phyloP scores from a whole-genome alignment of 2,329 filamentous ascomycete genomes.

The Gyromitra esculenta region DNA sequence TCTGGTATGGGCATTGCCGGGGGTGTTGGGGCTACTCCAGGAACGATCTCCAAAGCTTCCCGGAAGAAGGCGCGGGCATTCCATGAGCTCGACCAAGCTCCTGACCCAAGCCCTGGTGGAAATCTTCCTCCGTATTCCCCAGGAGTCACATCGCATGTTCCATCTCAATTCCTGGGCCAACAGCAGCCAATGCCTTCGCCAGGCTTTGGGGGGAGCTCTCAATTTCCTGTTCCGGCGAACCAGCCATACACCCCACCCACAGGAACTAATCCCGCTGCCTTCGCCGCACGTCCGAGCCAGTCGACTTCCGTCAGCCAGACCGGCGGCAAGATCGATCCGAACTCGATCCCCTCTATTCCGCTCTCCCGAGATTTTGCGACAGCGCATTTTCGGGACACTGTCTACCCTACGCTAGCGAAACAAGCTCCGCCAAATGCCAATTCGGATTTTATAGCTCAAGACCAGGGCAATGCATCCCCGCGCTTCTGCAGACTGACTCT shows the following conservation, averaged over 20 bases:
- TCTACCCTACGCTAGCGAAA: constrained; percentile 95
- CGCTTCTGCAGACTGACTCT: constrained; percentile 91
- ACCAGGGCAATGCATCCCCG: constrained; percentile 95
- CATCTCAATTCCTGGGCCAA: constrained; percentile 58
- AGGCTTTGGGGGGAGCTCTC: constrained; percentile 63
- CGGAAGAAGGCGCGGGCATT: constrained; percentile 55
- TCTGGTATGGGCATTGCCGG: constrained; percentile 55
- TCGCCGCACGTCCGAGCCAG: constrained; percentile 62
- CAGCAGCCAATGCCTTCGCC: constrained; percentile 71
- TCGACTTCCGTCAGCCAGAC: constrained; percentile 69
- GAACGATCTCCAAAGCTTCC: constrained; percentile 53
- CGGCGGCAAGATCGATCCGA: constrained; percentile 80
- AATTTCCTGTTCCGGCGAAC: constrained; percentile 71
- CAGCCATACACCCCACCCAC: constrained; percentile 65
- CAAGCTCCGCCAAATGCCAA: constrained; percentile 89
- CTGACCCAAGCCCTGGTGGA: constrained; percentile 22
- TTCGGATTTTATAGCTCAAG: constrained; percentile 89
- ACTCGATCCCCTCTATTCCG: constrained; percentile 92
- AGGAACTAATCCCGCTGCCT: constrained; percentile 63
- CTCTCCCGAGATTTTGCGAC: constrained; percentile 82
- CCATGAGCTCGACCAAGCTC: constrained; percentile 54
- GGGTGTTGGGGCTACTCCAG: constrained; percentile 51
- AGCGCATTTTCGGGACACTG: constrained; percentile 82
- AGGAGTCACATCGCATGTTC: constrained; percentile 56
- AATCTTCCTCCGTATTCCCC: constrained; percentile 51